These are phyloP conservation scores for Pistacia atlantica DNA, from an alignment of 345 rosid genomes.

Conservation along the genomic window DNA sequence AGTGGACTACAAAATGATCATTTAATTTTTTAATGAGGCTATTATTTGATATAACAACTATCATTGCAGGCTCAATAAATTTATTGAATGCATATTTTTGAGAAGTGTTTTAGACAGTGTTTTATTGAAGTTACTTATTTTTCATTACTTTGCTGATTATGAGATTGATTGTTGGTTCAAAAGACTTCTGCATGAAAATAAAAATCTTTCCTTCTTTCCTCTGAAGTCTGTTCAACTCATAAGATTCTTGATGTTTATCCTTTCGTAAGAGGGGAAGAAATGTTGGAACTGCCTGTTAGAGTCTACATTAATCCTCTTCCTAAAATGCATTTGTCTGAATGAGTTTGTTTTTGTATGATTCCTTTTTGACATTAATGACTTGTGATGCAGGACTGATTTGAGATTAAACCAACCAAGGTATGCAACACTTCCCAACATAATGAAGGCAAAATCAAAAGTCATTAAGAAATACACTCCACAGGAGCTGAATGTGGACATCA, in stretches of 20 bases:
- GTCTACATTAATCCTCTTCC: background rate
- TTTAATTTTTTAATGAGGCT: background rate
- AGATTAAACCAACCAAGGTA: conserved; percentile 95
- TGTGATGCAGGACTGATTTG: conserved; percentile 71
- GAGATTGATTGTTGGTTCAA: background rate
- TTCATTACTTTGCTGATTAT: too few species aligned
- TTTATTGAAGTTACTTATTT: too few species aligned
- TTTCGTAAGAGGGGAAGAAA: background rate
- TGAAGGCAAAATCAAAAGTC: conserved; percentile 90
- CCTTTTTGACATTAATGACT: background rate
- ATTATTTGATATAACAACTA: background rate
- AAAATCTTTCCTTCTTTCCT: background rate
- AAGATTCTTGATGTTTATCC: background rate
- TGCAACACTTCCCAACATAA: conserved; percentile 91
- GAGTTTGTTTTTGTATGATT: background rate
- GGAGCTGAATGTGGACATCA: conserved; percentile 65
- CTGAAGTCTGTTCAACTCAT: background rate
- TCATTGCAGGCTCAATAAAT: background rate
- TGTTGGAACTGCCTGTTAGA: background rate
- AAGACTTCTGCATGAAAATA: background rate
- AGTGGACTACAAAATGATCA: background rate
- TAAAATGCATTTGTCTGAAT: background rate
- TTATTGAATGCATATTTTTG: background rate
- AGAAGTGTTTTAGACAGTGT: background rate
- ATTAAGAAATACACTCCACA: conserved; percentile 68